These are phyloP conservation scores for Vitis cinerea DNA, from an alignment of 164 flowering plant species.

Conservation along the genomic window DNA sequence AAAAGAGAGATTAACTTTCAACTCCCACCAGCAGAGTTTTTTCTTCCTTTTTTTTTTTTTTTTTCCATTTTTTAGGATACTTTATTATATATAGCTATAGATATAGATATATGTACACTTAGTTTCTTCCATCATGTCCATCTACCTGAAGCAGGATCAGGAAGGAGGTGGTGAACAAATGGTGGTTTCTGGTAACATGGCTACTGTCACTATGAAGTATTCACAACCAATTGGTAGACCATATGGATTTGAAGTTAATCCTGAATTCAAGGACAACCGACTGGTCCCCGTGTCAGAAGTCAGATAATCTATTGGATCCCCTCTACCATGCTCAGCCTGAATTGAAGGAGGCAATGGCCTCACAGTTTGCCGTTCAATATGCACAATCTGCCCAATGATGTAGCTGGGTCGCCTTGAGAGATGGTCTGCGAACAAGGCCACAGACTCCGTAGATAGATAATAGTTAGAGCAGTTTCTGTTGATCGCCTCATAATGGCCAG, in stretches of 20 bases:
- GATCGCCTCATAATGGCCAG: conserved; percentile 84
- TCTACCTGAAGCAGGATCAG: conserved; percentile 57
- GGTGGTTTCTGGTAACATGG: conserved; percentile 85
- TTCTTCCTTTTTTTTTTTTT: no score
- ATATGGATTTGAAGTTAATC: conserved; percentile 52
- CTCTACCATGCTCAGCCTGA: conserved; percentile 28
- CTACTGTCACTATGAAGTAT: conserved; percentile 87
- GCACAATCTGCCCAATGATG: conserved; percentile 95
- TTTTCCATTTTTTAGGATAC: no score
- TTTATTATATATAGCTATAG: no score
- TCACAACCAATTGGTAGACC: conserved; percentile 85
- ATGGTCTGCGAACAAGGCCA: conserved; percentile 80
- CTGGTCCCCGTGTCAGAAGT: conserved; percentile 45
- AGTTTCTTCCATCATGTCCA: conserved; percentile 73
- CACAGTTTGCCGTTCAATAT: conserved; percentile 74
- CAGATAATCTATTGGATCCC: conserved; percentile 39
- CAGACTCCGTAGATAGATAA: conserved; percentile 87
- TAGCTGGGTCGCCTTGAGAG: conserved; percentile 65
- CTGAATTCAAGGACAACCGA: conserved; percentile 35
- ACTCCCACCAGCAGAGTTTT: no score
- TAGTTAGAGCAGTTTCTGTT: conserved; percentile 78
- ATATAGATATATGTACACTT: conserved; percentile 27
- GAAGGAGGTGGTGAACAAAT: conserved; percentile 77
- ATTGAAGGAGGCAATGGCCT: conserved; percentile 28
- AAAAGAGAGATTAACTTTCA: no score